Evolutionary conservation across 2,329 filamentous ascomycete genomes (phyloP), one percentile per base, ranked within the genome.

Genomic region (Aspergillus uvarum): DNA sequence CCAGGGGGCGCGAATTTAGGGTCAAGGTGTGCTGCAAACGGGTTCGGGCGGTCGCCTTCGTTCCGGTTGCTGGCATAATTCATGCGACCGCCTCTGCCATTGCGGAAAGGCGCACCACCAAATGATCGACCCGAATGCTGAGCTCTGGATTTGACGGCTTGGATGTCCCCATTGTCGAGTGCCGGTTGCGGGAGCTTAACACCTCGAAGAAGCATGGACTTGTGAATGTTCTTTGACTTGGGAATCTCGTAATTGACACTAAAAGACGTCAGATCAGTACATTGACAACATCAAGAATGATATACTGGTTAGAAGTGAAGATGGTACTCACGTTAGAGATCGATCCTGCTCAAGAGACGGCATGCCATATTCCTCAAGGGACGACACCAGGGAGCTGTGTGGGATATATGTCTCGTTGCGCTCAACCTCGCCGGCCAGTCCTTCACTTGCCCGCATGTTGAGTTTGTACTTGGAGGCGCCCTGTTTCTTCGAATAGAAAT

Each of bases 401-500:
- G 95, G 92, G 12, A 96, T 84, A 74, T 96, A 96, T 1, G 87
- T 83, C 5, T 90, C 88, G 62, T 95, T 89, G 69, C 95, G 96
- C 72, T 89, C 88, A 24, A 96, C 85, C 54, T 85, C 87, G 35
- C 95, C 95, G 3, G 90, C 85, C 2, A 99, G 79, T 2, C 92
- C 92, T 63, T 89, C 88, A 63, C 89, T 96, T 22, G 86, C 81
- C 55, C 85, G 84, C 38, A 91, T 86, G 67, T 96, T 88, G 51
- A 99, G 82, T 67, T 87, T 88, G 72, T 91, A 85, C 63, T 86
- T 86, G 0, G 84, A 77, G 2, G 81, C 78, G 2, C 84, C 87
- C 65, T 92, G 87, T 67, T 92, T 92, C 79, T 97, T 98, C 21
- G 92, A 94, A 76, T 97, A 99, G 74, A 99, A 96, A 58, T 90